Conservation (phyloP, 352 stramenopile genomes). For the Plasmopara muralis region DNA sequence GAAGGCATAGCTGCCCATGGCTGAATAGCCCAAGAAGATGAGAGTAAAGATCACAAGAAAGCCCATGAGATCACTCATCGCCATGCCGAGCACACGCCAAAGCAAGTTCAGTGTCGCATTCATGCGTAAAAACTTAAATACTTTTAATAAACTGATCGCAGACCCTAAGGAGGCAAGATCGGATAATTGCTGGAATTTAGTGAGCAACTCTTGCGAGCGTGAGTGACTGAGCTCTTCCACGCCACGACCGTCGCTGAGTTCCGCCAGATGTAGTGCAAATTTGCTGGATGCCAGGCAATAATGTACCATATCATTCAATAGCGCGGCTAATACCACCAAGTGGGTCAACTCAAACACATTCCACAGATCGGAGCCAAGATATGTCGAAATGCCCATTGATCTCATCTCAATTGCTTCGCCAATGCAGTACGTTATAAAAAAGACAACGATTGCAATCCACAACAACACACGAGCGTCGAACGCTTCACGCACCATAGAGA, state of each 20-base stretch:
- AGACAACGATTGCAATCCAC: slow-evolving; percentile 59
- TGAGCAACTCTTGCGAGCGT: slow-evolving; percentile 54
- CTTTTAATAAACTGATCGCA: slow-evolving; percentile 76
- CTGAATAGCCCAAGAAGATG: slow-evolving; percentile 82
- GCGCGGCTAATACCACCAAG: slow-evolving; percentile 47
- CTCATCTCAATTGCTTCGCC: slow-evolving; percentile 71
- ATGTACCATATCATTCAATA: slow-evolving; percentile 60
- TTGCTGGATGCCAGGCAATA: slow-evolving; percentile 59
- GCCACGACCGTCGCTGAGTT: slow-evolving; percentile 26
- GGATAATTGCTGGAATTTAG: slow-evolving; percentile 63
- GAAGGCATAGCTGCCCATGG: slow-evolving; percentile 82
- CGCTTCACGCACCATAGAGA: slow-evolving; percentile 18
- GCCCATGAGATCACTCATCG: slow-evolving; percentile 77
- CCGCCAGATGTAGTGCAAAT: slow-evolving; percentile 41
- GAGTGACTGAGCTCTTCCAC: slow-evolving; percentile 57
- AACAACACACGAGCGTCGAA: slow-evolving; percentile 61
- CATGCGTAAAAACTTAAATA: slow-evolving; percentile 88
- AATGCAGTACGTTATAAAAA: slow-evolving; percentile 77
- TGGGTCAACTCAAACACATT: slow-evolving; percentile 85
- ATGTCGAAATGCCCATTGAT: slow-evolving; percentile 67
- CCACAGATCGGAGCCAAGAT: slow-evolving; percentile 82
- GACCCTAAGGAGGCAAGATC: slow-evolving; percentile 69
- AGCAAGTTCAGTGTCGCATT: slow-evolving; percentile 84
- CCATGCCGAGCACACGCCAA: slow-evolving; percentile 80
- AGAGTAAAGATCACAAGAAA: slow-evolving; percentile 87